phyloP scores from a whole-genome alignment of 768 basidiomycete genomes.

The Sarcomyxa edulis region DNA sequence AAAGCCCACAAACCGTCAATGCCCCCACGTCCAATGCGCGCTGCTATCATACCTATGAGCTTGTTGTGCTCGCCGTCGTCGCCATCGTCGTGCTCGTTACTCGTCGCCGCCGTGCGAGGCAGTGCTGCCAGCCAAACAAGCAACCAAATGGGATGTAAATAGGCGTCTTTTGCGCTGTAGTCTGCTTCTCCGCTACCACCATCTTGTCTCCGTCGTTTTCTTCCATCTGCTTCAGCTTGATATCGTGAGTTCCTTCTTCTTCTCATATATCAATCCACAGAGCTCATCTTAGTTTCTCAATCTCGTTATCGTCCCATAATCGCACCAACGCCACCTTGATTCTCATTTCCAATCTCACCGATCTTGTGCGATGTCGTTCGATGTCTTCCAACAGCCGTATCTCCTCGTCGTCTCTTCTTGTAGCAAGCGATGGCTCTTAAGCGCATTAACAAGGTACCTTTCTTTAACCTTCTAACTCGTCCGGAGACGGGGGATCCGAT shows the following conservation, averaged over 20 bases:
- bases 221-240: slow-evolving; percentile 15
- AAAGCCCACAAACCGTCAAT: no score
- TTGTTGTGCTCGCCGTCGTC: no score
- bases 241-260: slow-evolving; percentile 25
- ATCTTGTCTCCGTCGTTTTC: slow-evolving; percentile 21
- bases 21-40: no score
- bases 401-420: slow-evolving; percentile 4
- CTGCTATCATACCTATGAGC: no score
- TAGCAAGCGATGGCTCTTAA: slow-evolving; percentile 80
- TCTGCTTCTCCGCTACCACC: slow-evolving; percentile 50
- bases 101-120: no score
- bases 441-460: slow-evolving; percentile 95
- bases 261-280: background rate
- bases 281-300: slow-evolving; percentile 13
- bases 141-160: slow-evolving; percentile 44
- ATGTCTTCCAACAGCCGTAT: slow-evolving; percentile 3
- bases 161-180: slow-evolving; percentile 21
- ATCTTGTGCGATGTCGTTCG: slow-evolving; percentile 35
- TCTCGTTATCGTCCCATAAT: slow-evolving; percentile 27
- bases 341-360: slow-evolving; percentile 23
- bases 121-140: no score
- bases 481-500: slow-evolving; percentile 9
- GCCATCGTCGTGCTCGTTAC: no score
- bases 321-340: slow-evolving; percentile 18
- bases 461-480: slow-evolving; percentile 1